Conservation (phyloP, 78 protist genomes). For the Emiliania huxleyi region DNA sequence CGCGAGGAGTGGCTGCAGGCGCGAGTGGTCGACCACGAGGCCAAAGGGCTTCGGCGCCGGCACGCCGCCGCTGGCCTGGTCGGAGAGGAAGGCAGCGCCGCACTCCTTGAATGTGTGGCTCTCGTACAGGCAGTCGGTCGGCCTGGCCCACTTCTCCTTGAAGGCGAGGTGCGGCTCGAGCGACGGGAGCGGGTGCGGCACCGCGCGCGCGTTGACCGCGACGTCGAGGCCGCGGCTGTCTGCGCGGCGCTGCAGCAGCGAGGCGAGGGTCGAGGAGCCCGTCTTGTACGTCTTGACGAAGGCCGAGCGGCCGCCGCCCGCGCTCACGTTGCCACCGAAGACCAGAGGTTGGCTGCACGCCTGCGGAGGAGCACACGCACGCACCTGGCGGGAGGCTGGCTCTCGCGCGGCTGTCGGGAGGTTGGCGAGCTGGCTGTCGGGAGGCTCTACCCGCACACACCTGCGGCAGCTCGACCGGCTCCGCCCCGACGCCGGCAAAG, state of each 20-base stretch:
- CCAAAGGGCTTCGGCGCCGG: neutral
- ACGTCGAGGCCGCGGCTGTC: neutral
- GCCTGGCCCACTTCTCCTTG: neutral
- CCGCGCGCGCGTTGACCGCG: neutral
- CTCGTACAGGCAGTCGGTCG: neutral
- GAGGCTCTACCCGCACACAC: too few relatives aligned
- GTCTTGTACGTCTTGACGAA: conserved; percentile 18
- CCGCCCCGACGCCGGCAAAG: neutral
- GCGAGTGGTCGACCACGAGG: neutral
- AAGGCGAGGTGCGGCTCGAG: neutral
- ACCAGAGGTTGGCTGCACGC: too few relatives aligned
- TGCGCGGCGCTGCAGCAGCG: neutral
- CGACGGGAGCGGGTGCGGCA: neutral
- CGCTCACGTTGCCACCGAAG: too few relatives aligned
- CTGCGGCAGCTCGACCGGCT: too few relatives aligned
- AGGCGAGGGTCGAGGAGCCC: neutral
- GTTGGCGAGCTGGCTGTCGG: too few relatives aligned
- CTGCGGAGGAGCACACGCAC: too few relatives aligned
- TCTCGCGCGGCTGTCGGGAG: too few relatives aligned
- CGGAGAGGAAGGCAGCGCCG: neutral
- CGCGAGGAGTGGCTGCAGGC: neutral
- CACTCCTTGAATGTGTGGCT: neutral
- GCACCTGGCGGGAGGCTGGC: too few relatives aligned
- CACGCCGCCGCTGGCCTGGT: neutral
- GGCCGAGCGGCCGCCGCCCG: too few relatives aligned